These are phyloP conservation scores for Tetrahymena elliotti DNA, from an alignment of 73 alveolate genomes.

Conservation along the genomic window DNA sequence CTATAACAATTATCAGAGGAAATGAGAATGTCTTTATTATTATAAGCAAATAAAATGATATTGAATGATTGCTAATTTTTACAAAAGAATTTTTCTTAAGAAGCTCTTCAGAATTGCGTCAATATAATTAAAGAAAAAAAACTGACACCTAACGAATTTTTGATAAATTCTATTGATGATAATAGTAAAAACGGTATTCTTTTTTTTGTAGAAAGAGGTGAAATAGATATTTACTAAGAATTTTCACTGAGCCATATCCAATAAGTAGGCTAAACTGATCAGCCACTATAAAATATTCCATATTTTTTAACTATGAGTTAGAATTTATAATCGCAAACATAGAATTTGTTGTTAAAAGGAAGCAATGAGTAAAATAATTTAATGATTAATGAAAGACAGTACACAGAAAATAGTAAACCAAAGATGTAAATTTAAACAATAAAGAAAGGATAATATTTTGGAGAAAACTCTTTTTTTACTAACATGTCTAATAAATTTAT, in stretches of 20 bases:
- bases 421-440: not conserved
- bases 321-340: too few relatives aligned
- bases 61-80: constrained; percentile 12
- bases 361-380: not conserved
- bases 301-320: not conserved
- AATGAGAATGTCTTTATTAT: constrained; percentile 8
- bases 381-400: too few relatives aligned
- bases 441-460: not conserved
- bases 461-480: not conserved
- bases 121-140: not conserved
- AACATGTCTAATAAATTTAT: not conserved
- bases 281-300: not conserved
- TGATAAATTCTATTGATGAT: not conserved
- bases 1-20: constrained; percentile 32
- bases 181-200: not conserved
- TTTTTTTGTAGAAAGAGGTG: not conserved
- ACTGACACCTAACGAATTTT: not conserved
- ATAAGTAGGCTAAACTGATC: not conserved
- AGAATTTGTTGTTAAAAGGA: not conserved
- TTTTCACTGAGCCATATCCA: not conserved
- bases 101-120: not conserved
- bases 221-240: not conserved
- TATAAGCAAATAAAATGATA: constrained; percentile 4
- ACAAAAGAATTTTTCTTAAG: not conserved
- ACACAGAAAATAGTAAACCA: not conserved